These are phyloP conservation scores for Juglanconis sp. DNA, from an alignment of 2,329 filamentous ascomycete species.

Conservation along the genomic window DNA sequence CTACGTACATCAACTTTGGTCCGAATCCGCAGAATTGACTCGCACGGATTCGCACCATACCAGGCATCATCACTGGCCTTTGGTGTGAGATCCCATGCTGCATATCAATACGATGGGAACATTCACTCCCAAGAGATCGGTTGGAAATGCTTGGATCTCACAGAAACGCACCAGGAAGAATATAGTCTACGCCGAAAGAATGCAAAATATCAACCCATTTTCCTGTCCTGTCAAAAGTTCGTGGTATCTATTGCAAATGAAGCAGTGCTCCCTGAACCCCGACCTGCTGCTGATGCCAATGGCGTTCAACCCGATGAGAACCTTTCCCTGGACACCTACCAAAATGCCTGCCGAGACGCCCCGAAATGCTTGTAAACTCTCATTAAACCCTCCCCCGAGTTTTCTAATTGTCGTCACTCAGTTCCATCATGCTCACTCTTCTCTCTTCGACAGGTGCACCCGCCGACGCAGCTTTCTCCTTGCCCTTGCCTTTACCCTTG, in stretches of 20 bases:
- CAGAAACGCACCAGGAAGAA: background rate
- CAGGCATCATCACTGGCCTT: no score
- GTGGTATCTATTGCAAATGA: conserved; percentile 7
- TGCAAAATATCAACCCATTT: background rate
- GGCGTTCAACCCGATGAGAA: background rate
- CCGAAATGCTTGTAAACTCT: conserved; percentile 8
- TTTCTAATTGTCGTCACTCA: conserved; percentile 50
- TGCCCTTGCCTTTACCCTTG: conserved; percentile 32
- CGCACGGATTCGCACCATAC: no score
- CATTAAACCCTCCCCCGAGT: background rate
- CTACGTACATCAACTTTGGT: no score
- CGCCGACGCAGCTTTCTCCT: conserved; percentile 38
- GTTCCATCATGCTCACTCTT: conserved; percentile 51
- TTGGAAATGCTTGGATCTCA: background rate
- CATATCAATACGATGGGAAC: no score
- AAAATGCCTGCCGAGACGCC: conserved; percentile 14
- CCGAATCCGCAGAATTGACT: no score
- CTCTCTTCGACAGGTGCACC: conserved; percentile 31
- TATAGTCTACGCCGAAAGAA: background rate
- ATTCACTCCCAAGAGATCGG: no score
- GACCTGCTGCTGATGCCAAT: background rate
- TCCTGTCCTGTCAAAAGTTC: background rate
- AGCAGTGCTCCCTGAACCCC: background rate
- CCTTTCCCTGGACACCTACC: conserved; percentile 2
- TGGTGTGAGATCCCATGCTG: no score